Evolutionary conservation across 768 basidiomycete genomes (phyloP).

Genomic region (Pleurotus citrinopileatus): DNA sequence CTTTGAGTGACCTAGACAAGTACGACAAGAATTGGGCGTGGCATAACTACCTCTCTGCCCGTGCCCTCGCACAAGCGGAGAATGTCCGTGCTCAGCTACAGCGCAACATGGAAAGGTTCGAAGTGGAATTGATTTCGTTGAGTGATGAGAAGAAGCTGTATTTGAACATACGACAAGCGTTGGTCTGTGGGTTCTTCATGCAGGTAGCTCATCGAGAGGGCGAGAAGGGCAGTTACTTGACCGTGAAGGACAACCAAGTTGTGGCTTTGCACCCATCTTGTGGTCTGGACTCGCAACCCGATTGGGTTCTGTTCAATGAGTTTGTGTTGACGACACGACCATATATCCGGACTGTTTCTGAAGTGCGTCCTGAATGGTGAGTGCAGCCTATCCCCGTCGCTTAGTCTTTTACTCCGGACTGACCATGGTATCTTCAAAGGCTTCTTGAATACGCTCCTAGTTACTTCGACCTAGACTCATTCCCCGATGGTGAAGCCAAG

Average conservation of each 20-base stretch:
- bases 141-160: conserved; percentile 70
- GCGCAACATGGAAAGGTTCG: conserved; percentile 88
- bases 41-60: conserved; percentile 82
- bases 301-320: conserved; percentile 93
- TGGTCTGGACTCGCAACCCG: conserved; percentile 81
- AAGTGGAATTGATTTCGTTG: conserved; percentile 71
- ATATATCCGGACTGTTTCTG: conserved; percentile 91
- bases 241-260: conserved; percentile 91
- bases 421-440: conserved; percentile 32
- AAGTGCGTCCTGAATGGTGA: conserved; percentile 84
- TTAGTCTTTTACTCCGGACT: not conserved
- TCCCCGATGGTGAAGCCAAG: conserved; percentile 73
- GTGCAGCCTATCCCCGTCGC: conserved; percentile 15
- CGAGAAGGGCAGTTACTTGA: conserved; percentile 83
- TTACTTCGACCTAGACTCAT: conserved; percentile 69
- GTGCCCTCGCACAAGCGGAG: conserved; percentile 86
- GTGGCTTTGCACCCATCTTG: conserved; percentile 85
- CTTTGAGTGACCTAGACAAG: too few relatives aligned
- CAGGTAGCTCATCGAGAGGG: conserved; percentile 95
- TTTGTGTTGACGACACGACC: conserved; percentile 88
- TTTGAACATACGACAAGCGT: conserved; percentile 55
- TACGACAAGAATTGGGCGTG: conserved; percentile 88
- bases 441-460: conserved; percentile 55
- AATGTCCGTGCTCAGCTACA: conserved; percentile 89
- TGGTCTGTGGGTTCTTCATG: conserved; percentile 97